phyloP scores from a whole-genome alignment of 1,284 basidiomycete species.

The Microbotryum lychnidis-dioicae region DNA sequence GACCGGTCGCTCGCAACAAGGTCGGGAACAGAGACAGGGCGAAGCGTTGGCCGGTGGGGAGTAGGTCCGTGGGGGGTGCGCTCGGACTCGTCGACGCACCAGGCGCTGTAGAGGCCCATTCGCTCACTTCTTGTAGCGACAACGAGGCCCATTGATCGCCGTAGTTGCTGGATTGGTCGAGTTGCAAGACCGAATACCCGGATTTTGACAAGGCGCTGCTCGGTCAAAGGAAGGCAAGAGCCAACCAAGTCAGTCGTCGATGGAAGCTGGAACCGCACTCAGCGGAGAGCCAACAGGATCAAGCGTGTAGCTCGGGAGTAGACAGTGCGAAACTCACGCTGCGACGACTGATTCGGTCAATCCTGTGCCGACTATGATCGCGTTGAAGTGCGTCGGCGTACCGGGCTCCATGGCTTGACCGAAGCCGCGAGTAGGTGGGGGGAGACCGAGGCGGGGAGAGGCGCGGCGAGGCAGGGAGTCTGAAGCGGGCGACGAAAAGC shows the following conservation, averaged over 20 bases:
- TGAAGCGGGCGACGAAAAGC: no score
- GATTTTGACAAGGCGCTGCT: conserved; percentile 66
- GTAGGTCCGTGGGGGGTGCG: conserved; percentile 46
- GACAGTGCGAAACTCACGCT: conserved; percentile 54
- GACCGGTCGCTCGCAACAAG: conserved; percentile 69
- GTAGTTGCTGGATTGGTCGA: conserved; percentile 79
- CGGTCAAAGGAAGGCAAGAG: neutral
- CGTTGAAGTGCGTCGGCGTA: conserved; percentile 55
- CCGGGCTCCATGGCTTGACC: conserved; percentile 18
- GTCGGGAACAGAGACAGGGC: conserved; percentile 75
- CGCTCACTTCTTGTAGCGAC: conserved; percentile 65
- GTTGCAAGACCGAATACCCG: conserved; percentile 75
- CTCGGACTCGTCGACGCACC: neutral
- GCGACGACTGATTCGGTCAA: conserved; percentile 60
- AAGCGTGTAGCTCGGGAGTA: no score
- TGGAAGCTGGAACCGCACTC: neutral
- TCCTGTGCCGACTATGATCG: conserved; percentile 76
- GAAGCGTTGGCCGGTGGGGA: conserved; percentile 54
- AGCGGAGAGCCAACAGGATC: neutral
- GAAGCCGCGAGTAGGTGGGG: no score
- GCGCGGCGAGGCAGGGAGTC: no score
- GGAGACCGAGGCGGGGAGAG: no score
- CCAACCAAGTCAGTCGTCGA: neutral
- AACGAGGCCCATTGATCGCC: conserved; percentile 74
- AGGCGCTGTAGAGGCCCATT: conserved; percentile 47